phyloP scores from a whole-genome alignment of 345 rosid species.

The Arabis hirsuta region DNA sequence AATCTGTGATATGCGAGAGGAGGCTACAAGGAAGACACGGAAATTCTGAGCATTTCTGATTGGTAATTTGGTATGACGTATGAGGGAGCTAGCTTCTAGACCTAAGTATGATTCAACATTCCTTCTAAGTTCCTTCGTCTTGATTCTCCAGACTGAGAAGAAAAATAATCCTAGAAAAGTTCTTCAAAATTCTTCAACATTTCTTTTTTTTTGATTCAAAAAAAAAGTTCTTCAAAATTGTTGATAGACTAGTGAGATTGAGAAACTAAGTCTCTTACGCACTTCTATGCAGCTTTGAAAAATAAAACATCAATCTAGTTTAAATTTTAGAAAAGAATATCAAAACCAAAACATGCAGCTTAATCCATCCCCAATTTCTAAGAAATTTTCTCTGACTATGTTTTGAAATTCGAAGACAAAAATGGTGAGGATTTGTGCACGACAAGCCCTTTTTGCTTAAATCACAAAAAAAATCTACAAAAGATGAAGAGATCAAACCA shows the following conservation, averaged over 20 bases:
- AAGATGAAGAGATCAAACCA: constrained; percentile 24
- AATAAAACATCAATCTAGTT: no score
- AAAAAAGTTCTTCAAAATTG: no score
- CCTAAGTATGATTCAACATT: not conserved
- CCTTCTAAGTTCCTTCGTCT: not conserved
- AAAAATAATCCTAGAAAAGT: not conserved
- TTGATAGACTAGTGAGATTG: no score
- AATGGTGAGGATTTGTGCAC: not conserved
- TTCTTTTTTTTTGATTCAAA: no score
- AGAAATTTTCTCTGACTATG: not conserved
- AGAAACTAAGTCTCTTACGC: no score
- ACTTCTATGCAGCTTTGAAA: no score
- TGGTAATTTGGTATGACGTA: not conserved
- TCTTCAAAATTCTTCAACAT: no score
- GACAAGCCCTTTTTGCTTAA: constrained; percentile 19
- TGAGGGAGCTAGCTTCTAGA: not conserved
- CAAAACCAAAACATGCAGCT: not conserved
- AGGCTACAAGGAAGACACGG: not conserved
- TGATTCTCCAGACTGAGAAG: not conserved
- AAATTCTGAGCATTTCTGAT: not conserved
- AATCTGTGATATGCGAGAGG: not conserved
- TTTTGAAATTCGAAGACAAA: not conserved
- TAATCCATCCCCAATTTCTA: not conserved
- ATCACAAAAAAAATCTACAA: constrained; percentile 1
- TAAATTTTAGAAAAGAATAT: no score